Evolutionary conservation across 2,329 filamentous ascomycete species (phyloP).

Genomic region (Akanthomyces lecanii): DNA sequence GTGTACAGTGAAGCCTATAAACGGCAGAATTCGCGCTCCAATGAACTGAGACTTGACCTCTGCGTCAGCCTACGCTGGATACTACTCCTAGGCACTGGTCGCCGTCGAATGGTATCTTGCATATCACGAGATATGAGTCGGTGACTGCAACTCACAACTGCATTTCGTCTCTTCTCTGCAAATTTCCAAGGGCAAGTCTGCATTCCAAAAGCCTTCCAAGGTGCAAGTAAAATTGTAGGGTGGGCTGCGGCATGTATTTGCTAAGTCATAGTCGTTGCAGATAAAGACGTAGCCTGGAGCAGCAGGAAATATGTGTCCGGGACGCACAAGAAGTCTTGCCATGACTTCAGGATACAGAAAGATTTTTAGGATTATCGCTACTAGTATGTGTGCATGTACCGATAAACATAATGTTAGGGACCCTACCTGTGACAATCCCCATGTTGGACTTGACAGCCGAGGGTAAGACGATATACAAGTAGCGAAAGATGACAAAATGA

Average conservation of each 20-base stretch:
- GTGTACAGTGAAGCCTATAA: neutral
- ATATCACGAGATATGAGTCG: neutral
- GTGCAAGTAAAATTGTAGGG: conserved; percentile 5
- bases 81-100: neutral
- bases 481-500: no score
- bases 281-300: neutral
- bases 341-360: neutral
- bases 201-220: neutral
- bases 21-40: neutral
- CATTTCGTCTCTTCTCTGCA: conserved; percentile 5
- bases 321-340: neutral
- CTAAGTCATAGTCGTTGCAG: neutral
- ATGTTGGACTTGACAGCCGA: neutral
- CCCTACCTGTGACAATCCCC: neutral
- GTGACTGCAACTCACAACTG: neutral
- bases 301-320: neutral
- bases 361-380: neutral
- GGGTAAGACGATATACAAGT: no score
- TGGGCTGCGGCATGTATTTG: neutral
- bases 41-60: neutral
- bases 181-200: neutral
- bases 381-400: neutral
- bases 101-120: no score
- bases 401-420: neutral
- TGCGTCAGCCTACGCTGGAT: neutral